phyloP scores from a whole-genome alignment of 2,329 filamentous ascomycete species.

The Neobulgaria alba region DNA sequence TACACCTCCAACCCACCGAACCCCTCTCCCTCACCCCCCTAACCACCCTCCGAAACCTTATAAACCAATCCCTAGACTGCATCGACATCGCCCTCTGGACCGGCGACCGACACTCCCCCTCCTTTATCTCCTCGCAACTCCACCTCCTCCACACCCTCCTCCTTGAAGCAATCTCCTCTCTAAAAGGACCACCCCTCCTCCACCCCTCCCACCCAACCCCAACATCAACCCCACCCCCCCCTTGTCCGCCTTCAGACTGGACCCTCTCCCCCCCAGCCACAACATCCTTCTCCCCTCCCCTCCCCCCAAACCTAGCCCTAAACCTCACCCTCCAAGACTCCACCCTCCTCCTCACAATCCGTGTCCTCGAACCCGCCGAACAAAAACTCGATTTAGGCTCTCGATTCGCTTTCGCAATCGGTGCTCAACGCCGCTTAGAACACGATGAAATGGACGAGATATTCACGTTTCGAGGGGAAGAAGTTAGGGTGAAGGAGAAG shows the following conservation, averaged over 20 bases:
- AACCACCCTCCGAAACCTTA: slow-evolving; percentile 61
- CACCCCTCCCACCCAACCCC: slow-evolving; percentile 1
- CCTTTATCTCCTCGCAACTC: slow-evolving; percentile 47
- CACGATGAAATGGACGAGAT: slow-evolving; percentile 75
- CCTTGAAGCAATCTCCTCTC: slow-evolving; percentile 40
- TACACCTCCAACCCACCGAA: slow-evolving; percentile 31
- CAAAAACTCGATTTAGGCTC: slow-evolving; percentile 53
- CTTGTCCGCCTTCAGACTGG: slow-evolving; percentile 5
- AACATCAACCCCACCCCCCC: neutral
- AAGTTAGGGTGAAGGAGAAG: slow-evolving; percentile 85
- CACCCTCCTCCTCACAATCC: slow-evolving; percentile 59
- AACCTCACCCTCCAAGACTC: slow-evolving; percentile 63
- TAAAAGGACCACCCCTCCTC: slow-evolving; percentile 43
- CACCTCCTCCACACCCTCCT: slow-evolving; percentile 47
- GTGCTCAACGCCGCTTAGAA: slow-evolving; percentile 52
- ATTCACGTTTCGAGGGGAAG: slow-evolving; percentile 56
- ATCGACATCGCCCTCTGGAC: slow-evolving; percentile 70
- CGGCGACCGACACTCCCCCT: slow-evolving; percentile 47
- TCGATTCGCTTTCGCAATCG: slow-evolving; percentile 63
- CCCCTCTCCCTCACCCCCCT: slow-evolving; percentile 59
- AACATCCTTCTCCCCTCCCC: slow-evolving; percentile 45
- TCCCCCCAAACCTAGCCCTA: slow-evolving; percentile 64
- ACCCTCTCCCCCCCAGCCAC: neutral
- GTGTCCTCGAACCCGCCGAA: slow-evolving; percentile 58
- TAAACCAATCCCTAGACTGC: slow-evolving; percentile 77